These are phyloP conservation scores for Termitomyces sp. DNA, from an alignment of 768 basidiomycete species.

Conservation along the genomic window DNA sequence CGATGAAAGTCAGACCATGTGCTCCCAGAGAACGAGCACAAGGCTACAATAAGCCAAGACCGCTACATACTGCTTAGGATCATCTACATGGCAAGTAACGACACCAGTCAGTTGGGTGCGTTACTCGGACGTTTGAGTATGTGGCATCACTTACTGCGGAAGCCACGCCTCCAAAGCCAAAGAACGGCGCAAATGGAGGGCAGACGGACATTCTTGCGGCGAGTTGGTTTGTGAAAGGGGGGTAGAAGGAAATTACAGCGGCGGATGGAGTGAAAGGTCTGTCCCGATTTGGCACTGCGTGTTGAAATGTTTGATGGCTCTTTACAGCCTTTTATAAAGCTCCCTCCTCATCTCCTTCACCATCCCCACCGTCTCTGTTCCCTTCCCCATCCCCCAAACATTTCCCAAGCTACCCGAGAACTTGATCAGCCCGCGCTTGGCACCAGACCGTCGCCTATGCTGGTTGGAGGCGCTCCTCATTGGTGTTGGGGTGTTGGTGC, in stretches of 20 bases:
- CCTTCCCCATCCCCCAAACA: conserved; percentile 8
- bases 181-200: conserved; percentile 95
- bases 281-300: not conserved
- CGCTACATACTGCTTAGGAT: conserved; percentile 80
- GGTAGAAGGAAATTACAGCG: not conserved
- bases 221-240: not conserved
- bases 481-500: conserved; percentile 40
- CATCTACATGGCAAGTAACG: conserved; percentile 54
- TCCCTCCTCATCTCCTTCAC: conserved; percentile 24
- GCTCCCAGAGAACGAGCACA: not conserved
- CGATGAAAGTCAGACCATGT: not conserved
- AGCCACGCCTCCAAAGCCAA: conserved; percentile 97
- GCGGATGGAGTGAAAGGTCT: not conserved
- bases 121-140: not conserved
- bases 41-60: not conserved
- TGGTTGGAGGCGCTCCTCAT: conserved; percentile 78
- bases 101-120: not conserved
- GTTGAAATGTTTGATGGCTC: not conserved
- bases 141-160: conserved; percentile 58
- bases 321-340: too few species aligned
- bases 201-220: conserved; percentile 53
- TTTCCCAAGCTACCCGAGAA: conserved; percentile 17
- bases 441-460: conserved; percentile 68
- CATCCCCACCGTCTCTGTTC: conserved; percentile 22
- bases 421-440: conserved; percentile 56